Base-by-base conservation (phyloP, 2,329 filamentous ascomycete genomes). In the Talaromyces sp. region DNA sequence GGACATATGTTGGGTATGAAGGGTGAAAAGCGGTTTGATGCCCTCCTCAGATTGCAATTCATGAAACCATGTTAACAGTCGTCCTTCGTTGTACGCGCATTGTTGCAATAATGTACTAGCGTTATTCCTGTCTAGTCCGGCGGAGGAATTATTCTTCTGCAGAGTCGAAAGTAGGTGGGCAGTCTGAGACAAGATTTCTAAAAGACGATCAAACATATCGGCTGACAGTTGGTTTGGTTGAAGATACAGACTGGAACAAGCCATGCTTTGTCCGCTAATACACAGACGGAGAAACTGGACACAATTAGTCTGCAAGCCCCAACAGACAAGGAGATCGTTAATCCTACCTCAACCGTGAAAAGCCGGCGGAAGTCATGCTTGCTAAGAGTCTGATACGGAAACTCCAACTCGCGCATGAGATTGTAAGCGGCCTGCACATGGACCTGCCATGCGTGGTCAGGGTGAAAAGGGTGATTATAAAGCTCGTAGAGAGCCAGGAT, bases 401-500 rank as follows among this genome's bases (percentile, higher is more conserved):
- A 55, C 5, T 12, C 3, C 19, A n/a, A 41, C 21, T 55, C n/a
- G 3, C n/a, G 19, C 29, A 26, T 38, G 32, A 55, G 35, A 38
- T 26, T 41, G 41, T 38, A 55, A n/a, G 53, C 53, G 2, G 31
- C 53, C 53, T 55, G 29, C 53, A 55, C 53, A 55, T 55, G 53
- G 19, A 55, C 35, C 27, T 35, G 29, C 32, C 53, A 55, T 38
- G 53, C 17, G 24, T 41, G 19, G 5, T 35, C 21, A 26, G 17
- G 10, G 8, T 31, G 17, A 14, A 32, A 19, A 3, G 32, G n/a
- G 12, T 38, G 19, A 14, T 17, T 55, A 21, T 55, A 55, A 41
- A 55, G 2, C 53, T 55, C 53, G 9, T 55, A 55, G 9, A 55
- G 29, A 12, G 32, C 53, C 24, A 55, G 21, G 6, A 55, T 55